A percentile compares a stretch with the other conserved stretches of the same genome.
Evolutionary conservation across 805 yeast species (phyloP).

Genomic region (Cyberlindnera maclurae): DNA sequence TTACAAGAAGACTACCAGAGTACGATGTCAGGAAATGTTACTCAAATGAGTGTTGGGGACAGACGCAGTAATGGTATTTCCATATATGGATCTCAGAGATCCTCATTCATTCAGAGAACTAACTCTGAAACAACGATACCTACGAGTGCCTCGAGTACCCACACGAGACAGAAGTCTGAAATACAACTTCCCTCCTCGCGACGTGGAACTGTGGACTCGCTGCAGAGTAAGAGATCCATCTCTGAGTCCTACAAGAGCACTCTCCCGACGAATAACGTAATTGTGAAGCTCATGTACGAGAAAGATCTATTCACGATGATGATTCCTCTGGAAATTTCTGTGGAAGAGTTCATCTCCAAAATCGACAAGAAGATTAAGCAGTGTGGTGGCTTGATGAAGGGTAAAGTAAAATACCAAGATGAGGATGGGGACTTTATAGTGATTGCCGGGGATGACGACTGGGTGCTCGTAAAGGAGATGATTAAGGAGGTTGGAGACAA

Average conservation of each 20-base stretch:
- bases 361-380: slow-evolving; percentile 51
- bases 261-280: slow-evolving; percentile 30
- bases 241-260: slow-evolving; percentile 34
- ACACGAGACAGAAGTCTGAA: slow-evolving; percentile 24
- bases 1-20: slow-evolving; percentile 23
- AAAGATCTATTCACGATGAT: slow-evolving; percentile 56
- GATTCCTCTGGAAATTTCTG: slow-evolving; percentile 45
- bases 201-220: slow-evolving; percentile 23
- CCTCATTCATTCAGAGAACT: slow-evolving; percentile 20
- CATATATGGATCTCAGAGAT: slow-evolving; percentile 15
- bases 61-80: slow-evolving; percentile 25
- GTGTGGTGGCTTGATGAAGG: slow-evolving; percentile 39
- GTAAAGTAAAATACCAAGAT: slow-evolving; percentile 74
- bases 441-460: slow-evolving; percentile 80
- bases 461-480: slow-evolving; percentile 78
- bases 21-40: slow-evolving; percentile 7
- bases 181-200: slow-evolving; percentile 12
- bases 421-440: slow-evolving; percentile 94
- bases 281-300: slow-evolving; percentile 35
- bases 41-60: slow-evolving; percentile 16
- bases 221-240: slow-evolving; percentile 28
- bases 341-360: slow-evolving; percentile 47
- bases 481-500: slow-evolving; percentile 43
- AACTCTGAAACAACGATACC: slow-evolving; percentile 17
- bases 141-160: slow-evolving; percentile 11